These are phyloP conservation scores for Cephalotrichum gorgonifer DNA, from an alignment of 2,329 filamentous ascomycete genomes.

Conservation along the genomic window DNA sequence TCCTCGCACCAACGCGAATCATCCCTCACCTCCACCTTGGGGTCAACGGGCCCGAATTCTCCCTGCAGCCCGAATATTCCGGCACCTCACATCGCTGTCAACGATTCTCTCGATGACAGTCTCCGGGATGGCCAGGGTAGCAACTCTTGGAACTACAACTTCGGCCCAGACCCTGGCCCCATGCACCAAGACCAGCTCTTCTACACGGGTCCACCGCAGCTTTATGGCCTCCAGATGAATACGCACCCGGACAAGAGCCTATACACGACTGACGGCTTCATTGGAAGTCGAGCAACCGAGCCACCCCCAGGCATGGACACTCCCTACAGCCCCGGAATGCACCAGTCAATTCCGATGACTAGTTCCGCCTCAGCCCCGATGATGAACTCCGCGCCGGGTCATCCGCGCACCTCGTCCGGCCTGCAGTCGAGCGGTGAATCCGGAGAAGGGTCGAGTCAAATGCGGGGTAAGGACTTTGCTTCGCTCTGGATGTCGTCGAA, in stretches of 20 bases:
- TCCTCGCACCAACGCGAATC: slow-evolving; percentile 45
- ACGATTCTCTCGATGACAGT: slow-evolving; percentile 35
- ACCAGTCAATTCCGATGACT: neutral
- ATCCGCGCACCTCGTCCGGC: neutral
- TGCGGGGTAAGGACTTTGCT: neutral
- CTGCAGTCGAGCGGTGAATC: neutral
- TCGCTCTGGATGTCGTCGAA: neutral
- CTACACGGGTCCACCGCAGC: neutral
- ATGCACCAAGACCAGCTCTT: slow-evolving; percentile 1
- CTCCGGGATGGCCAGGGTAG: slow-evolving; percentile 29
- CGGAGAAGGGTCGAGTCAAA: neutral
- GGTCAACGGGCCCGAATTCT: slow-evolving; percentile 49
- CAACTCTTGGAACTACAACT: slow-evolving; percentile 5
- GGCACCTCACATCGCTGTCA: slow-evolving; percentile 48
- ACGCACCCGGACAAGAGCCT: slow-evolving; percentile 35
- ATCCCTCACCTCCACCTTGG: slow-evolving; percentile 45
- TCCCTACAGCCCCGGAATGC: neutral
- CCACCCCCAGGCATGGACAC: neutral
- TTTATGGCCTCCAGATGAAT: slow-evolving; percentile 16
- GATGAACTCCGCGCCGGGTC: neutral
- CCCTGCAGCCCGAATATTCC: slow-evolving; percentile 44
- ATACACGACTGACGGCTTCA: slow-evolving; percentile 25
- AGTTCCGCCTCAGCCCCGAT: neutral
- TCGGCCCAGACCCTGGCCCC: neutral
- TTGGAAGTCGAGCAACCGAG: neutral